phyloP scores from a whole-genome alignment of 2,329 filamentous ascomycete genomes.

The Penicillium sp. region DNA sequence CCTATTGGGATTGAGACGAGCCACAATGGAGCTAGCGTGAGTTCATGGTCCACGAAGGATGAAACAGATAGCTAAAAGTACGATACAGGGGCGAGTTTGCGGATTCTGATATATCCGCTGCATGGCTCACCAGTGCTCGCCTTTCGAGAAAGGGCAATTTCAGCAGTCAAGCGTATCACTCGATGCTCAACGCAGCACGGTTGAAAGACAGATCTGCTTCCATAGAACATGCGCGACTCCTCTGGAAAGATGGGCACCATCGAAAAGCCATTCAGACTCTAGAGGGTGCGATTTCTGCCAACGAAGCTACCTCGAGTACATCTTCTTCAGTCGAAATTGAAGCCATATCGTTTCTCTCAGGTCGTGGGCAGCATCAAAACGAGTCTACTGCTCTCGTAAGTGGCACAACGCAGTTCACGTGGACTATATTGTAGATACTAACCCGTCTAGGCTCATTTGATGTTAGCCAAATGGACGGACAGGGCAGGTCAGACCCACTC shows the following conservation, averaged over 20 bases:
- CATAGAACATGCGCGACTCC: conserved; percentile 83
- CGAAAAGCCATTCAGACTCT: conserved; percentile 89
- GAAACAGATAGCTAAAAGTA: conserved; percentile 21
- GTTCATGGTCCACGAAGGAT: neutral
- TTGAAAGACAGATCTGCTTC: conserved; percentile 78
- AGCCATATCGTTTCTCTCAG: conserved; percentile 31
- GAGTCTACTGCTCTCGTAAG: conserved; percentile 40
- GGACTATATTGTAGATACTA: conserved; percentile 27
- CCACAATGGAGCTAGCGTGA: conserved; percentile 68
- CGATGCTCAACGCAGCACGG: conserved; percentile 76
- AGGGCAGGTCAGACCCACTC: conserved; percentile 87
- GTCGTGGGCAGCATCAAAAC: conserved; percentile 44
- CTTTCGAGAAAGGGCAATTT: conserved; percentile 78
- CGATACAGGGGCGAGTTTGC: conserved; percentile 46
- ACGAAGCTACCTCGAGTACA: conserved; percentile 57
- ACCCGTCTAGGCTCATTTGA: conserved; percentile 51
- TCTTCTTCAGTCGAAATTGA: conserved; percentile 29
- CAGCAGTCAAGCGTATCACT: conserved; percentile 81
- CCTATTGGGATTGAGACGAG: conserved; percentile 72
- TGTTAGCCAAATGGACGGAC: conserved; percentile 95
- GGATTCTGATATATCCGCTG: conserved; percentile 65
- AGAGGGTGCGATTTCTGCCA: conserved; percentile 72
- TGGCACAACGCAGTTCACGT: neutral
- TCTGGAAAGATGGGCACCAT: conserved; percentile 90
- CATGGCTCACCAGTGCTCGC: conserved; percentile 77